Percentiles rank a stretch among this genome's conserved stretches.
Evolutionary conservation across 169 alveolate genomes (phyloP).

Genomic region (Plasmodium chabaudi): DNA sequence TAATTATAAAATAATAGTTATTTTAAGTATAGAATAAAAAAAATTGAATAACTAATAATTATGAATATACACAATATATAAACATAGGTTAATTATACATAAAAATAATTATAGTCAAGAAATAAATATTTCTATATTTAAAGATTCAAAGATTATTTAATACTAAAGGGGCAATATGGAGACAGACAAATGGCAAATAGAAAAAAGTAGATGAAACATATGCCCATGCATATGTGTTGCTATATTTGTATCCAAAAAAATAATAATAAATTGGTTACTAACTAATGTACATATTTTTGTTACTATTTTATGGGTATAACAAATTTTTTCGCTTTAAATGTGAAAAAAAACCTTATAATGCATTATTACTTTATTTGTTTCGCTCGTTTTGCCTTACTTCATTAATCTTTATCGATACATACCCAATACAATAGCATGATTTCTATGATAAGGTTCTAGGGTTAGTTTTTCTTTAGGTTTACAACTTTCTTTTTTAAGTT

Average conservation of each 20-base stretch:
- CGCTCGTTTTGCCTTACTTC: not conserved
- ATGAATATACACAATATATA: constrained; percentile 1
- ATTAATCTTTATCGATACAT: constrained; percentile 91
- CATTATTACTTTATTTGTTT: not conserved
- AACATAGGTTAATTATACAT: constrained; percentile 1
- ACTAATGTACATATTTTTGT: too few species aligned
- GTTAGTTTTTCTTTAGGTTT: constrained; percentile 97
- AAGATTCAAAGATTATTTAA: not conserved
- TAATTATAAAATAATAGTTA: not conserved
- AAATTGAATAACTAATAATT: constrained; percentile 16
- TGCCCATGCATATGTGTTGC: too few species aligned
- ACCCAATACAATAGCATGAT: constrained; percentile 98
- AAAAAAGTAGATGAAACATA: too few species aligned
- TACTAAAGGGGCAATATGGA: not conserved
- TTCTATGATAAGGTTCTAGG: constrained; percentile 98
- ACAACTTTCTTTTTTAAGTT: constrained; percentile 94
- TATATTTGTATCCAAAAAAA: too few species aligned
- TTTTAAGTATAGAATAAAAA: constrained; percentile 10
- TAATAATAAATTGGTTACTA: too few species aligned
- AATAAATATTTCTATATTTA: not conserved
- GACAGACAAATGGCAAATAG: too few species aligned
- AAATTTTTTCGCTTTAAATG: too few species aligned
- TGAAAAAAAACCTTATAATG: too few species aligned
- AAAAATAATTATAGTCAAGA: not conserved
- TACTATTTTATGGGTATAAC: too few species aligned